phyloP scores from a whole-genome alignment of 495 filamentous ascomycete species.

The Podospora didyma region DNA sequence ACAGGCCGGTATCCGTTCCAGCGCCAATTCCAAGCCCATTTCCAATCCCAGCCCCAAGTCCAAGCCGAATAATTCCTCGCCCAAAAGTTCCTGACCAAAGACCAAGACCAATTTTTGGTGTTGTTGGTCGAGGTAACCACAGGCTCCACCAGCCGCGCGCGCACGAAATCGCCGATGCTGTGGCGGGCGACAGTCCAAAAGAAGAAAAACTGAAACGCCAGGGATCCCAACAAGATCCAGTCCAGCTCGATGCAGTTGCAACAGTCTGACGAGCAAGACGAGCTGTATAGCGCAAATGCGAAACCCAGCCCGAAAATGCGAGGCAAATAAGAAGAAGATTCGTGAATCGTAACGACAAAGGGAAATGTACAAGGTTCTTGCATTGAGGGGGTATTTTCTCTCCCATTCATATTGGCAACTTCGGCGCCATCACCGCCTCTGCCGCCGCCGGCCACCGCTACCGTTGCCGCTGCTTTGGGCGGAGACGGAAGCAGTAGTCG shows the following conservation, averaged over 20 bases:
- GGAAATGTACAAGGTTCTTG: conserved; percentile 27
- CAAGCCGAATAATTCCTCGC: neutral
- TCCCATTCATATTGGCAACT: neutral
- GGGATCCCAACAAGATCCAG: conserved; percentile 19
- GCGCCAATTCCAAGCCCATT: conserved; percentile 4
- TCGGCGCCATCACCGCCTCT: neutral
- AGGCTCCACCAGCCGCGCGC: neutral
- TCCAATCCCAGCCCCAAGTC: neutral
- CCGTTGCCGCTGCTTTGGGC: neutral
- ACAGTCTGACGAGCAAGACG: conserved; percentile 2
- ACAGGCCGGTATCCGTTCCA: neutral
- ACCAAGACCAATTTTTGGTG: neutral
- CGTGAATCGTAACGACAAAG: conserved; percentile 22
- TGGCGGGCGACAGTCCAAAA: conserved; percentile 11
- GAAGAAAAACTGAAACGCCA: conserved; percentile 22
- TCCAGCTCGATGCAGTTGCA: conserved; percentile 10
- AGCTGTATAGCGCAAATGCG: conserved; percentile 13
- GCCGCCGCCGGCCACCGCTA: conserved; percentile 10
- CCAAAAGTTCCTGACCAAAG: conserved; percentile 1
- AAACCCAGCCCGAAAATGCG: conserved; percentile 13
- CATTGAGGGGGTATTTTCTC: conserved; percentile 10
- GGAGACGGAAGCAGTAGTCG: neutral
- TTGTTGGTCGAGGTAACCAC: too few species aligned
- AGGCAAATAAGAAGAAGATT: conserved; percentile 5
- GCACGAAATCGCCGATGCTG: conserved; percentile 1